Evolutionary conservation across 257 asterid genomes (phyloP), one percentile per base, ranked within the genome.

Genomic region (Rehmannia glutinosa): DNA sequence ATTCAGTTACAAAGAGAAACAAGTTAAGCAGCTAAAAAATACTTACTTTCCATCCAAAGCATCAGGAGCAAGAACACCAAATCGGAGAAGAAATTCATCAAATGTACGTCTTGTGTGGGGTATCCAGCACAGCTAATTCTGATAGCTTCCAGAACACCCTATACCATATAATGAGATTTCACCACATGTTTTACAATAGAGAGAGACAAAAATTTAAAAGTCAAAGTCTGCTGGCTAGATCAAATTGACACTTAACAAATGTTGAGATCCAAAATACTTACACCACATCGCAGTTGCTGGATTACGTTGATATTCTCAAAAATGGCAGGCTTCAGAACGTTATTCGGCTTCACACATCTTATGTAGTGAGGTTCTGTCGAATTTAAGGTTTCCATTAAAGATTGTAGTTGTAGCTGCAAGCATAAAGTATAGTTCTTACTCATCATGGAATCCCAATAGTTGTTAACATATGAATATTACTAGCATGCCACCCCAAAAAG

Each of bases 111-210:
- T 87, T 51, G 98, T n/a, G n/a, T 94, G 54, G 99, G 99, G 82
- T 94, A 94, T 70, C 99, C 99, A 71, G 98, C 99, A 77, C 99
- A 94, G 76, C 99, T 94, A 75, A 94, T 94, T 74, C 99, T 83
- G 73, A 94, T 94, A 56, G 98, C 98, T 82, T 93, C 98, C 63
- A 93, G 91, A 75, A 93, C 98, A 78, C 98, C 98, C 98, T 93
- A 47, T 41, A 83, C 41, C 20, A 59, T 32, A 30, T n/a, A 54
- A 4, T 15, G 45, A 17, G 41, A n/a, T 5, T 35, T 70, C 57
- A 71, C 25, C 61, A 58, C 66, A 38, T 46, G 23, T 30, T 70
- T n/a, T n/a, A n/a, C 56, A n/a, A 17, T 53, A n/a, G 62, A 15
- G n/a, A 50, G 68, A 25, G 43, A 16, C n/a, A 25, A 30, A 46